These are phyloP conservation scores for Taiozyma sp. DNA, from an alignment of 1,139 yeast genomes.

Conservation along the genomic window DNA sequence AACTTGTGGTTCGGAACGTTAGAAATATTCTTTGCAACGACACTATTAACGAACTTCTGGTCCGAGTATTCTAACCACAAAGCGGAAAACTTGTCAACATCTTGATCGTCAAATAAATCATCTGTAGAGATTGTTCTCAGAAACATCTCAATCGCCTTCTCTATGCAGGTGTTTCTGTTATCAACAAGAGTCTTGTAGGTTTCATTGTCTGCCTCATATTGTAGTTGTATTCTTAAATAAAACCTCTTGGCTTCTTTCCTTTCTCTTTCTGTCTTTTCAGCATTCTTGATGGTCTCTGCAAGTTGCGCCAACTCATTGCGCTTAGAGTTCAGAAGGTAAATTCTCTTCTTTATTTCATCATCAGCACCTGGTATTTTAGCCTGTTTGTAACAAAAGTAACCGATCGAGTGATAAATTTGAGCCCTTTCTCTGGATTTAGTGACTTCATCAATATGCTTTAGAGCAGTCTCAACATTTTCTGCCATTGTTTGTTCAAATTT, in stretches of 20 bases:
- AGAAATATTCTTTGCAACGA: constrained; percentile 31
- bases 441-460: constrained; percentile 20
- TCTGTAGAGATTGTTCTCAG: constrained; percentile 45
- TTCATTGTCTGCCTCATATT: constrained; percentile 43
- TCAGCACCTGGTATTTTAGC: constrained; percentile 40
- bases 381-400: constrained; percentile 72
- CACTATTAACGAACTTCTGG: constrained; percentile 36
- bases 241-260: constrained; percentile 47
- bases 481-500: constrained; percentile 54
- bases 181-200: constrained; percentile 38
- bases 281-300: constrained; percentile 37
- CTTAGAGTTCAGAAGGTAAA: constrained; percentile 35
- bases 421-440: constrained; percentile 29
- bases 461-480: constrained; percentile 47
- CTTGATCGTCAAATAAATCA: constrained; percentile 48
- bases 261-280: constrained; percentile 37
- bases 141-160: constrained; percentile 57
- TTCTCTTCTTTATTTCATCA: constrained; percentile 41
- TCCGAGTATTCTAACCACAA: constrained; percentile 73
- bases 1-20: constrained; percentile 55
- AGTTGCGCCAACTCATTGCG: constrained; percentile 45
- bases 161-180: constrained; percentile 41
- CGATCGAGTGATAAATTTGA: constrained; percentile 54
- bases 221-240: constrained; percentile 42
- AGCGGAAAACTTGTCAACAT: constrained; percentile 74